phyloP scores from a whole-genome alignment of 2,329 filamentous ascomycete species.

The Pestalotiopsis fici region DNA sequence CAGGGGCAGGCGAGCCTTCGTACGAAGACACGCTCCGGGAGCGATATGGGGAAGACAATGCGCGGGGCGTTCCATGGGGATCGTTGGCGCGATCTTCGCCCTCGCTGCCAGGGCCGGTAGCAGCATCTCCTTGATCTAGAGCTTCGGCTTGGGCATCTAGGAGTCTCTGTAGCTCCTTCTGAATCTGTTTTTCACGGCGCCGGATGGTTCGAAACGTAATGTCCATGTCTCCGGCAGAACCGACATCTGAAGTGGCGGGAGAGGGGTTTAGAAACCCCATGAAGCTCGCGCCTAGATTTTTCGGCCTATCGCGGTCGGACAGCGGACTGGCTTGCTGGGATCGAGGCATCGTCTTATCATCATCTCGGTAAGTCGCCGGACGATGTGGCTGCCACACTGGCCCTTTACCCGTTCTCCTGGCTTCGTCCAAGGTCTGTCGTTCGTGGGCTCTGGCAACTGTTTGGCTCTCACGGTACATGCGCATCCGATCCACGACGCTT shows the following conservation, averaged over 20 bases:
- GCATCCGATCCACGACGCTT: slow-evolving; percentile 13
- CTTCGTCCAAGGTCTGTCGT: background rate
- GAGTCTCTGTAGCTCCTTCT: slow-evolving; percentile 57
- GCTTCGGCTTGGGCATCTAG: slow-evolving; percentile 61
- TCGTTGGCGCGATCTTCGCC: slow-evolving; percentile 31
- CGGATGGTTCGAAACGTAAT: slow-evolving; percentile 30
- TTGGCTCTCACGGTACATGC: slow-evolving; percentile 8
- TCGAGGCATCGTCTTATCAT: background rate
- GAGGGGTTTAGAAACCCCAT: slow-evolving; percentile 26
- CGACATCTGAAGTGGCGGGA: slow-evolving; percentile 7
- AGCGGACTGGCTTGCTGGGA: background rate
- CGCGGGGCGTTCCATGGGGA: slow-evolving; percentile 29
- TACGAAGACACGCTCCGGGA: slow-evolving; percentile 32
- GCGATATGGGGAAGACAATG: slow-evolving; percentile 14
- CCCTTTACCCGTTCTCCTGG: slow-evolving; percentile 1
- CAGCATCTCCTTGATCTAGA: slow-evolving; percentile 32
- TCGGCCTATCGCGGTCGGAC: background rate
- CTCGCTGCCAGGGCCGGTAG: slow-evolving; percentile 15
- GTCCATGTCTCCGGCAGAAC: slow-evolving; percentile 20
- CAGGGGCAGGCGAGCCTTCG: slow-evolving; percentile 20
- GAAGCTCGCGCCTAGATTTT: slow-evolving; percentile 20
- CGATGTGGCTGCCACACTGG: slow-evolving; percentile 23
- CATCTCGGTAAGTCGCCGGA: slow-evolving; percentile 13
- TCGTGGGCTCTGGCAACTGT: background rate
- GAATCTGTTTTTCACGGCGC: slow-evolving; percentile 52